Evolutionary conservation across 441 rosid species (phyloP).

Genomic region (Syzygium syzygioides): DNA sequence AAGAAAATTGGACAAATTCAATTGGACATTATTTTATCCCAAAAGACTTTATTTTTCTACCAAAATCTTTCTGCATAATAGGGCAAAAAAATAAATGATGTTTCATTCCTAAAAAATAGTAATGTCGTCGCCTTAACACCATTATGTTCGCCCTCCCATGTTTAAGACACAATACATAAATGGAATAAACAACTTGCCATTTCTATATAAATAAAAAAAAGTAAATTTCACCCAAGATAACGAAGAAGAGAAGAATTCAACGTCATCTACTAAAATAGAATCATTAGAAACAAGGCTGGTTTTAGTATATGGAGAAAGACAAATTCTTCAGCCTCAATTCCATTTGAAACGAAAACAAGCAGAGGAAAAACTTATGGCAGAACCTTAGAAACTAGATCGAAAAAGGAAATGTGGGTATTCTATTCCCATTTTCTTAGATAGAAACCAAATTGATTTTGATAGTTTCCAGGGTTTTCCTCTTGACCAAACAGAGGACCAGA

Average conservation of each 20-base stretch:
- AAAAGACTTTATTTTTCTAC: neutral
- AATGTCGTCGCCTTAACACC: neutral
- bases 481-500: neutral
- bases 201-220: neutral
- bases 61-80: neutral
- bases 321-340: neutral
- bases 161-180: neutral
- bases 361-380: neutral
- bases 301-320: neutral
- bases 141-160: neutral
- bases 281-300: neutral
- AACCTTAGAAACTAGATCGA: neutral
- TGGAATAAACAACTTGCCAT: neutral
- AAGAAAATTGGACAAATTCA: neutral
- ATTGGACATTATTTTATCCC: neutral
- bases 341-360: neutral
- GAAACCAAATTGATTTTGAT: neutral
- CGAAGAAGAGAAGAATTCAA: neutral
- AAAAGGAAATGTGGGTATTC: neutral
- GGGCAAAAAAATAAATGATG: neutral
- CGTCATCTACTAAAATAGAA: neutral
- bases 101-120: neutral
- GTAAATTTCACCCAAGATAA: neutral
- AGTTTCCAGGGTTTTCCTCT: neutral
- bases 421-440: neutral